Conservation (phyloP, 495 filamentous ascomycete genomes). For the Aspergillus homomorphus region DNA sequence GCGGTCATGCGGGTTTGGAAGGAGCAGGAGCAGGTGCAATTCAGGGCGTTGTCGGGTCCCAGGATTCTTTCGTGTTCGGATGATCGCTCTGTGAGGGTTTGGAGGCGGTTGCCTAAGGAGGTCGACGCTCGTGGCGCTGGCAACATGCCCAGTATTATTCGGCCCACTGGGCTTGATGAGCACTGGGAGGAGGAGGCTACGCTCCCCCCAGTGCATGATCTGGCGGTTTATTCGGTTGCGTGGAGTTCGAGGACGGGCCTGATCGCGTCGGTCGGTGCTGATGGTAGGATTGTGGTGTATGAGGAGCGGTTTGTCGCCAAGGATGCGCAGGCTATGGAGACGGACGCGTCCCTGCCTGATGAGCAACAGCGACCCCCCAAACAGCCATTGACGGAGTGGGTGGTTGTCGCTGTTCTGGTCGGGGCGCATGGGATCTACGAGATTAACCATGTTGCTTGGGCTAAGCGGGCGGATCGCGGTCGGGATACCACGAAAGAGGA, state of each 20-base stretch:
- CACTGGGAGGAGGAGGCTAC: slow-evolving; percentile 71
- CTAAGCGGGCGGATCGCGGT: slow-evolving; percentile 42
- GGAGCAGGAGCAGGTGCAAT: slow-evolving; percentile 33
- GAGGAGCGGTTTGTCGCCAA: slow-evolving; percentile 52
- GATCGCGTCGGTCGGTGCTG: slow-evolving; percentile 79
- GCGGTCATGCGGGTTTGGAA: too few relatives aligned
- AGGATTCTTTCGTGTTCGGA: slow-evolving; percentile 76
- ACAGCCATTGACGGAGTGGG: slow-evolving; percentile 62
- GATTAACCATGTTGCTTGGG: slow-evolving; percentile 86
- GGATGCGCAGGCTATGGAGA: slow-evolving; percentile 36
- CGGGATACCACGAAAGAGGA: slow-evolving; percentile 45
- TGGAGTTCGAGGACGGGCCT: slow-evolving; percentile 77
- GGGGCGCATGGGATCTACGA: slow-evolving; percentile 88
- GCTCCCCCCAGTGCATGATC: slow-evolving; percentile 71
- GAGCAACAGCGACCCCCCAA: too few relatives aligned
- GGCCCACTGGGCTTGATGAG: slow-evolving; percentile 66
- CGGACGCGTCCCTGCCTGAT: slow-evolving; percentile 23
- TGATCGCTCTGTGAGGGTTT: slow-evolving; percentile 72
- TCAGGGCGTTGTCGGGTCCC: slow-evolving; percentile 51
- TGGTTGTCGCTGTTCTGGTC: slow-evolving; percentile 58
- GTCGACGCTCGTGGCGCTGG: too few relatives aligned
- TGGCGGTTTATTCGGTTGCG: slow-evolving; percentile 72
- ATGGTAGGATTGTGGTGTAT: slow-evolving; percentile 82
- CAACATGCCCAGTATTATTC: slow-evolving; percentile 74
- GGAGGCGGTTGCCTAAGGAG: slow-evolving; percentile 57